phyloP scores from a whole-genome alignment of 176 grass and related monocot species.

The Triticum monococcum region DNA sequence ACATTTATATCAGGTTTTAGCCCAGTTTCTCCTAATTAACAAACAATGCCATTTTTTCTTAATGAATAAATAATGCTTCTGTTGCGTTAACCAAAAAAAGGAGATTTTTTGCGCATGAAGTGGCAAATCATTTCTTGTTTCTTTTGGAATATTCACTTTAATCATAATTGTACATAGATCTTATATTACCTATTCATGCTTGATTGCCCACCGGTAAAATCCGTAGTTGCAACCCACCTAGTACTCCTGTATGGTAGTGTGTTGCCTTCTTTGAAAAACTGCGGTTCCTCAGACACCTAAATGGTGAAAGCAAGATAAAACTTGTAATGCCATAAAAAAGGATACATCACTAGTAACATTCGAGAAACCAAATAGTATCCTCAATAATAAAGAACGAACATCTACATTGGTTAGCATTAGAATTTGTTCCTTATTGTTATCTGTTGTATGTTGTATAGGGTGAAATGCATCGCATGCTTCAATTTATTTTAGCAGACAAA shows the following conservation, averaged over 20 bases:
- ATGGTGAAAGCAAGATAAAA: background rate
- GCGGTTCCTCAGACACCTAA: constrained; percentile 47
- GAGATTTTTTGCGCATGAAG: too few species aligned
- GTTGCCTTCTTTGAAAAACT: constrained; percentile 51
- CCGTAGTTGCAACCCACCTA: background rate
- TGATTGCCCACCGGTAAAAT: constrained; percentile 15
- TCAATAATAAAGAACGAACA: background rate
- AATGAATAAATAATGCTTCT: too few species aligned
- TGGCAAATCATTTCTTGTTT: background rate
- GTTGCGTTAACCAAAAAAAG: too few species aligned
- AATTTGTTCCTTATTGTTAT: background rate
- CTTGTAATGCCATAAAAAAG: background rate
- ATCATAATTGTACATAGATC: background rate
- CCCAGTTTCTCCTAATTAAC: too few species aligned
- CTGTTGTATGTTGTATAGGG: background rate
- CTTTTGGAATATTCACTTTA: background rate
- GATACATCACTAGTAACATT: background rate
- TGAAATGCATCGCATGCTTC: background rate
- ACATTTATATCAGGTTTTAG: too few species aligned
- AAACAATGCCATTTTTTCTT: too few species aligned
- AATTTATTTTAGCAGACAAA: background rate
- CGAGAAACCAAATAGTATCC: background rate
- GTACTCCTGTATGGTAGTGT: constrained; percentile 21
- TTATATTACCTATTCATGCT: background rate
- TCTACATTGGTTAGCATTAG: background rate